A percentile compares a stretch with the other conserved stretches of the same genome.
phyloP scores from a whole-genome alignment of 2,329 filamentous ascomycete genomes.

The Ascochyta lentis region DNA sequence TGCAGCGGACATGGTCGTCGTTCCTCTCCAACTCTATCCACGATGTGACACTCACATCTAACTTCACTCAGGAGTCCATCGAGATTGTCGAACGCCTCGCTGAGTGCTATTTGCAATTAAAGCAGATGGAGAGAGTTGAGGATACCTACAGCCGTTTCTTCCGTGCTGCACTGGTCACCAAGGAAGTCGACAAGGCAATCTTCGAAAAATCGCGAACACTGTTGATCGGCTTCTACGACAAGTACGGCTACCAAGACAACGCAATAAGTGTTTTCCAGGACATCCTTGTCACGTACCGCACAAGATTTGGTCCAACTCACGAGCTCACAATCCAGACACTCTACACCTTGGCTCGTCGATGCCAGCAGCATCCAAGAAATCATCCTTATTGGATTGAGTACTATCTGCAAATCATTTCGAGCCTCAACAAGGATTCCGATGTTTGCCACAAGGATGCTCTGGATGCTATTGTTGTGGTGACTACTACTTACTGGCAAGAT shows the following conservation, averaged over 20 bases:
- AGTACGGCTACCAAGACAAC: slow-evolving; percentile 48
- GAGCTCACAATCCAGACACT: slow-evolving; percentile 56
- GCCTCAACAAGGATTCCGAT: slow-evolving; percentile 50
- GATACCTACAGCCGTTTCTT: slow-evolving; percentile 50
- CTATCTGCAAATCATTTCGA: slow-evolving; percentile 56
- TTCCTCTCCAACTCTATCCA: slow-evolving; percentile 54
- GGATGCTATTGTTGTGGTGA: slow-evolving; percentile 52
- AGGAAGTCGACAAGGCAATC: slow-evolving; percentile 36
- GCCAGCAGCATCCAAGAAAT: slow-evolving; percentile 48
- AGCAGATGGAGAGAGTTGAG: slow-evolving; percentile 48
- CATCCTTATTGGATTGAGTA: slow-evolving; percentile 56
- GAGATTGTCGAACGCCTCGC: slow-evolving; percentile 56
- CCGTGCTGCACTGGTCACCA: slow-evolving; percentile 44
- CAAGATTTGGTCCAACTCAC: slow-evolving; percentile 45
- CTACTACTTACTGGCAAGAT: slow-evolving; percentile 56
- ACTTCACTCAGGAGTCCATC: slow-evolving; percentile 55
- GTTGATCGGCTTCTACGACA: slow-evolving; percentile 49
- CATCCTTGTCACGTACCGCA: slow-evolving; percentile 46
- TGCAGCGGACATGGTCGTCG: slow-evolving; percentile 56
- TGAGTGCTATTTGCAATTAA: slow-evolving; percentile 53
- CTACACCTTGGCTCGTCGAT: slow-evolving; percentile 54
- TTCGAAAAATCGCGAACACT: slow-evolving; percentile 46
- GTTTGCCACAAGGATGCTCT: slow-evolving; percentile 50
- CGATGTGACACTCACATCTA: slow-evolving; percentile 53
- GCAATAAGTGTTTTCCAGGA: slow-evolving; percentile 47